Base-by-base conservation (phyloP, 371 early-diverging fungal genomes). In the Zopfochytrium polystomum region DNA sequence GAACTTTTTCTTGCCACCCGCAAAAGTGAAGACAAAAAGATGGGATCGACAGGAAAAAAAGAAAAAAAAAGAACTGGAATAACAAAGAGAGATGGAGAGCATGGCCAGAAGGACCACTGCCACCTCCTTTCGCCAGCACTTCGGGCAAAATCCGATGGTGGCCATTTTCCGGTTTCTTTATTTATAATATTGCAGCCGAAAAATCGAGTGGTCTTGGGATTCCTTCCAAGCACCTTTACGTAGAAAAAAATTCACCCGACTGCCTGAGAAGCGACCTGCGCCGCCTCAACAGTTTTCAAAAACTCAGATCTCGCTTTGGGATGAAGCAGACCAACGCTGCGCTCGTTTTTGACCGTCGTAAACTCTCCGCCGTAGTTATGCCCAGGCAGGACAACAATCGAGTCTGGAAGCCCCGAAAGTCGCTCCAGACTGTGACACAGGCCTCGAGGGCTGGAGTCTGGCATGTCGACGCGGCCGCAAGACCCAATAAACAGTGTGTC, bases 361-460 rank as follows among this genome's bases (percentile, higher is more conserved):
- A 46, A 53, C 46, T 60, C 61, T 5, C 87, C 81, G 11, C 91
- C 91, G 60, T 94, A 94, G 60, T 83, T 72, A 69, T 93, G 94
- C 0, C 94, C 94, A 6, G 94, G 94, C 60, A 83, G 89, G 1
- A 93, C 87, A 18, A 90, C 80, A 3, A 86, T 81, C n/a, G 54
- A 73, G 65, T 86, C 84, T 58, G 83, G 80, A 23, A 91, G 55
- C 6, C 42, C 38, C 0, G 81, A 77, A 22, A 93, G 70, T 22
- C 77, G 76, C 47, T 75, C 62, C 60, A 93, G 67, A 25, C 89
- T 86, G 52, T 84, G 66, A 30, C 81, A 72, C 90, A 93, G 86
- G 15, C 74, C 75, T 34, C 65, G 62, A 34, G 77, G 60, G 63
- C 80, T 74, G 0, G 87, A 87, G 52, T 92, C 94, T 5, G 85